phyloP scores from a whole-genome alignment of 2,329 filamentous ascomycete genomes.

The Botrytis porri region DNA sequence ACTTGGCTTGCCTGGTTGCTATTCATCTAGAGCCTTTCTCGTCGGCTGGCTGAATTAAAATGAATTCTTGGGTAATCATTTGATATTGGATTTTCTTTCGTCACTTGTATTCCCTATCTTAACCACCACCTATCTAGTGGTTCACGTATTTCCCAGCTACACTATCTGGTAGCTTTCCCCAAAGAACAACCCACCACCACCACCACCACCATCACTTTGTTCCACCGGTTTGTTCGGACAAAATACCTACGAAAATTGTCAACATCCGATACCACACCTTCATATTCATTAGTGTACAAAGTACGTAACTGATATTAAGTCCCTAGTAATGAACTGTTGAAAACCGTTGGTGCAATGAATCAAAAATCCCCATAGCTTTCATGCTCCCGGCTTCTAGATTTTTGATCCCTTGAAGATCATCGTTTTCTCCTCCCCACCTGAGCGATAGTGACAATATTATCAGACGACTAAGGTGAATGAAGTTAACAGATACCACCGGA shows the following conservation, averaged over 20 bases:
- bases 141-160: not conserved
- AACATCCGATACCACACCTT: slow-evolving; percentile 1
- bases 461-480: not conserved
- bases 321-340: not conserved
- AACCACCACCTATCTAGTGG: not conserved
- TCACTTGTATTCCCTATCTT: not conserved
- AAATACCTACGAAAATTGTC: not conserved
- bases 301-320: slow-evolving; percentile 11
- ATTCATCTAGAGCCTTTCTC: not conserved
- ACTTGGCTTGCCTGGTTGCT: not conserved
- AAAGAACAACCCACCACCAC: not conserved
- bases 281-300: not conserved
- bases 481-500: slow-evolving; percentile 1
- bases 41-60: not conserved
- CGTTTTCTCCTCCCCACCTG: slow-evolving; percentile 11
- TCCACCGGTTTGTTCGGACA: not conserved
- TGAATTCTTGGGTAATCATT: not conserved
- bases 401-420: slow-evolving; percentile 11
- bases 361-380: slow-evolving; percentile 10
- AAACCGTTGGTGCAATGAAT: slow-evolving; percentile 11
- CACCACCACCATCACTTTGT: not conserved
- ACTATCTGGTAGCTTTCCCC: not conserved
- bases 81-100: not conserved
- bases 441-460: not conserved
- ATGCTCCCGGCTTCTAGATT: slow-evolving; percentile 14